These are phyloP conservation scores for Debaryomyces sp. DNA, from an alignment of 1,139 yeast species.

Conservation along the genomic window DNA sequence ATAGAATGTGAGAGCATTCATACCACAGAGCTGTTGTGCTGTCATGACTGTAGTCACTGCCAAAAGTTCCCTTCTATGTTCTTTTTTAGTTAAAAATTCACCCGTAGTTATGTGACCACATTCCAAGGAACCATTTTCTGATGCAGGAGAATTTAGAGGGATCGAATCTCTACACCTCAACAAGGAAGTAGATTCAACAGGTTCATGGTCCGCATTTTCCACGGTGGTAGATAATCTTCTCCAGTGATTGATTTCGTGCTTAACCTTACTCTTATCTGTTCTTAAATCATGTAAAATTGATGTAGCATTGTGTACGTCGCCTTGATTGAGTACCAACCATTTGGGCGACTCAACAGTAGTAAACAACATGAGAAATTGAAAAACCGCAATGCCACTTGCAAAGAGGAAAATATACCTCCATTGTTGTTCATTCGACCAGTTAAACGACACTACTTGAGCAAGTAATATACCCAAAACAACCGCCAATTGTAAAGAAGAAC, in stretches of 20 bases:
- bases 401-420: constrained; percentile 37
- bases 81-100: constrained; percentile 24
- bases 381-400: constrained; percentile 27
- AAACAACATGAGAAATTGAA: constrained; percentile 34
- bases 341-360: constrained; percentile 43
- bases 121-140: constrained; percentile 31
- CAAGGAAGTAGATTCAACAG: constrained; percentile 15
- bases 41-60: constrained; percentile 40
- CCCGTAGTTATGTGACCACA: constrained; percentile 27
- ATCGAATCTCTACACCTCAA: constrained; percentile 7
- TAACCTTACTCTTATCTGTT: constrained; percentile 31
- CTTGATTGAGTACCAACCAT: constrained; percentile 37
- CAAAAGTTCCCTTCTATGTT: constrained; percentile 28
- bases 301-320: constrained; percentile 32
- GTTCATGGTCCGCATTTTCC: constrained; percentile 10
- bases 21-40: constrained; percentile 44
- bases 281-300: constrained; percentile 30
- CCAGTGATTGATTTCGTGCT: constrained; percentile 43
- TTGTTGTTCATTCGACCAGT: constrained; percentile 36
- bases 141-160: constrained; percentile 1
- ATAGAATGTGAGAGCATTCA: constrained; percentile 44
- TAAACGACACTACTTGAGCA: constrained; percentile 36
- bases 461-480: constrained; percentile 37
- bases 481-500: constrained; percentile 39
- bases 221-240: constrained; percentile 26